Base-by-base conservation (phyloP, 2,329 filamentous ascomycete genomes). In the Dactylella cylindrospora region DNA sequence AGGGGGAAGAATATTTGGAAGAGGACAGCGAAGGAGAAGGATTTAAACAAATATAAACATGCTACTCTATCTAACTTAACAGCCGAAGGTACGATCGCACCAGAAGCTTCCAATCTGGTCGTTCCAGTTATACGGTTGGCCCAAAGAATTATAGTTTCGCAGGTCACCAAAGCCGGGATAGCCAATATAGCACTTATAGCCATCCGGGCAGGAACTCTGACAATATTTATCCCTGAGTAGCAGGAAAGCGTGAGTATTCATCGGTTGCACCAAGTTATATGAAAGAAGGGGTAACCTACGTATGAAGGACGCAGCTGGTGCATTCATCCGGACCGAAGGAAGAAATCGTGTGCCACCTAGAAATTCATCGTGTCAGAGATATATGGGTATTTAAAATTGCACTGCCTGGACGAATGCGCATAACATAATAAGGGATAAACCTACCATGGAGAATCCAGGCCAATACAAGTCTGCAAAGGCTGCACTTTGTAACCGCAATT, bases 381-480 rank as follows among this genome's bases (percentile, higher is more conserved):
- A 5, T 17, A 38, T 38, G 33, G 15, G 3, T 15, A n/a, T n/a
- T n/a, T n/a, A n/a, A n/a, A n/a, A n/a, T n/a, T n/a, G n/a, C n/a
- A n/a, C n/a, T n/a, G n/a, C n/a, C n/a, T n/a, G n/a, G n/a, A n/a
- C n/a, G n/a, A n/a, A n/a, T n/a, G n/a, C n/a, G n/a, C n/a, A n/a
- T n/a, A n/a, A n/a, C n/a, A n/a, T n/a, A n/a, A n/a, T n/a, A 7
- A 38, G 29, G 9, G 22, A 12, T 13, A 5, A 6, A 41, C 15
- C 4, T 25, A 46, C 45, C 53, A 59, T 13, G 43, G 40, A 33
- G 17, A 12, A 10, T 39, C 45, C 6, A 59, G 35, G 53, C 26
- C 26, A 28, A 59, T 59, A 13, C 52, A 59, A 6, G 33, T 43
- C 12, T 50, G 15, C 17, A 51, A 13, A 15, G 53, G 45, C 53